These are phyloP conservation scores for Falciphora oryzae DNA, from an alignment of 2,329 filamentous ascomycete genomes.

Conservation along the genomic window DNA sequence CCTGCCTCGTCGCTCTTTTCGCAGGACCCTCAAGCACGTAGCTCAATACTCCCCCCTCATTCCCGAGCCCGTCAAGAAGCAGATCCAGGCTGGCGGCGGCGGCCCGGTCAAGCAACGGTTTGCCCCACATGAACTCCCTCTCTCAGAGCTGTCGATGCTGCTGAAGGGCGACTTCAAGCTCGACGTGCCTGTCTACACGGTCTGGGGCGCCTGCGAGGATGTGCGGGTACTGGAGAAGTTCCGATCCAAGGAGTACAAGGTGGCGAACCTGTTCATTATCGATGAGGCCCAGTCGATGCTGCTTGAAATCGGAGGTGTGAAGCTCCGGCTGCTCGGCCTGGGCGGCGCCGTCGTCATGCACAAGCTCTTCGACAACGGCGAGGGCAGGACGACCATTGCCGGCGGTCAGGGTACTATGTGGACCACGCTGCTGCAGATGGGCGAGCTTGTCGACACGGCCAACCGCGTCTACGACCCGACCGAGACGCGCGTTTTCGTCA, in stretches of 20 bases:
- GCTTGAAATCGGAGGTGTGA: conserved; percentile 90
- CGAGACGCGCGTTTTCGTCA: conserved; percentile 94
- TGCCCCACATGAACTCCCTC: conserved; percentile 71
- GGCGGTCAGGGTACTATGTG: conserved; percentile 99
- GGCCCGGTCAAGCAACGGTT: conserved; percentile 85
- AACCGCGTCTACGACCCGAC: conserved; percentile 98
- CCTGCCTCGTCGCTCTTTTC: conserved; percentile 9
- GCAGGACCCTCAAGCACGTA: conserved; percentile 92
- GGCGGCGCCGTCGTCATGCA: conserved; percentile 99
- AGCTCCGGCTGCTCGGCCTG: conserved; percentile 86
- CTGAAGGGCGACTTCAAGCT: conserved; percentile 84
- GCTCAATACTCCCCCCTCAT: conserved; percentile 97
- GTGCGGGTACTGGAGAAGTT: conserved; percentile 97
- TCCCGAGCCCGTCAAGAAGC: conserved; percentile 67
- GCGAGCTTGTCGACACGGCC: conserved; percentile 93
- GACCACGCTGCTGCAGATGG: conserved; percentile 97
- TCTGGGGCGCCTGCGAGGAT: conserved; percentile 98
- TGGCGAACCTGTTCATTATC: conserved; percentile 95
- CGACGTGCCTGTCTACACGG: conserved; percentile 95
- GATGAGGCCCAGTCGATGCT: conserved; percentile 96
- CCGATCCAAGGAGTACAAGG: conserved; percentile 94
- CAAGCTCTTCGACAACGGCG: conserved; percentile 98
- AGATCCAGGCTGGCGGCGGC: conserved; percentile 55
- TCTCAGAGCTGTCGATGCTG: conserved; percentile 88
- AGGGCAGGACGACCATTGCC: conserved; percentile 95